Evolutionary conservation across 129 eudicot genomes (phyloP), one percentile per base, ranked within the genome.

Genomic region (Ambrosia trifida): DNA sequence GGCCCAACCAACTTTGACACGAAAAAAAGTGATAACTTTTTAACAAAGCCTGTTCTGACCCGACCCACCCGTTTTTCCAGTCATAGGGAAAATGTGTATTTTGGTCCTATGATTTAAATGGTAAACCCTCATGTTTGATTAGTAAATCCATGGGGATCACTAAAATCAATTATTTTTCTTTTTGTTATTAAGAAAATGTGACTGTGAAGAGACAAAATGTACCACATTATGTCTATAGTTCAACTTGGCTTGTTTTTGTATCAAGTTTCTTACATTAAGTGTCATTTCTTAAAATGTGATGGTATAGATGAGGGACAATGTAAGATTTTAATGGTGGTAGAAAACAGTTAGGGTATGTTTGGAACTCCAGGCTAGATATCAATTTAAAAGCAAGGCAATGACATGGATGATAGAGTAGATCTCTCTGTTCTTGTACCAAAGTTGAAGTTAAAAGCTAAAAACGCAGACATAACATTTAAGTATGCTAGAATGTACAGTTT

Each of bases 221-320:
- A 40, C 28, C 7, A 28, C 36, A 57, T 56, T 1, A 1, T 44
- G 12, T 1, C 49, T 11, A 7, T 44, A 44, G 58, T 18, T 41
- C 69, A 40, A 18, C 69, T 64, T 64, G 14, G 35, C 43, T 28
- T 44, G 71, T 66, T 66, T 44, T 69, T 43, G 49, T 35, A 16
- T 4, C 46, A 69, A 33, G 18, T 36, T 52, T 18, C 74, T 52
- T 69, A 33, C 64, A 33, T n/a, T 53, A 16, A 70, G 20, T 36
- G 38, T 13, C 8, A 19, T 36, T 53, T 18, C 13, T 45, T 53
- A 7, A 19, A 4, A 44, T 45, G 16, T 66, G 7, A 32, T 30
- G 64, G 64, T 31, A 31, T 31, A 31, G 64, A 58, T 58, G 41
- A 58, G 41, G 64, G 30, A 6, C 64, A 11, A 12, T 1, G 11